A percentile compares a stretch with the other conserved stretches of the same genome.
Evolutionary conservation across 257 asterid species (phyloP).

Genomic region (Fraxinus cuspidata): DNA sequence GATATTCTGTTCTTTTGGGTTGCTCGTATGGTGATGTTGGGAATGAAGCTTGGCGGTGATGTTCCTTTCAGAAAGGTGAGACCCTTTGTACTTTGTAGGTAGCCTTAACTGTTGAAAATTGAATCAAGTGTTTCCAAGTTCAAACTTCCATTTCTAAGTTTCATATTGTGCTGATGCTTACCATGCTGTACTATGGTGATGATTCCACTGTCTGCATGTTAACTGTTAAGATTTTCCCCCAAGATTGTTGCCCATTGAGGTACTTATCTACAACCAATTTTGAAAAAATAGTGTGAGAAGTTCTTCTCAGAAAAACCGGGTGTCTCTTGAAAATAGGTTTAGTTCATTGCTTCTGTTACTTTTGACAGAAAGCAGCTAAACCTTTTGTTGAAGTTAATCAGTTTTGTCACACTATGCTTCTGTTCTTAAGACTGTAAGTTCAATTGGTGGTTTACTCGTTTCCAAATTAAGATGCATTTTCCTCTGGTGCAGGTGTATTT

Average conservation of each 20-base stretch:
- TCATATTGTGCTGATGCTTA: not conserved
- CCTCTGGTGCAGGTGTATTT: constrained; percentile 63
- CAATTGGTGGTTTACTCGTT: not conserved
- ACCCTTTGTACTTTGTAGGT: not conserved
- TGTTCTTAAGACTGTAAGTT: not conserved
- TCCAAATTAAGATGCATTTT: constrained; percentile 11
- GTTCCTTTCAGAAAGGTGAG: constrained; percentile 87
- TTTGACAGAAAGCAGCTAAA: constrained; percentile 2
- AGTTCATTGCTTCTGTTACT: not conserved
- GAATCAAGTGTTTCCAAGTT: not conserved
- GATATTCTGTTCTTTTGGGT: constrained; percentile 97
- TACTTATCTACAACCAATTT: no score
- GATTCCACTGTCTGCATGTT: not conserved
- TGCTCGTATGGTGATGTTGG: constrained; percentile 99
- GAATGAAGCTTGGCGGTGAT: constrained; percentile 94
- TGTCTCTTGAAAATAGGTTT: not conserved
- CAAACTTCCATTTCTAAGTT: not conserved
- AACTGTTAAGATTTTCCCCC: not conserved
- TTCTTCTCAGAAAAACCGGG: not conserved
- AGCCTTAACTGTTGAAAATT: not conserved
- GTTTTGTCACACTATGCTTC: not conserved
- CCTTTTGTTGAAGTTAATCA: not conserved
- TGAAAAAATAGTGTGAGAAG: no score
- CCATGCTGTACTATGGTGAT: not conserved
- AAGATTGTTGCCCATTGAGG: not conserved